These are phyloP conservation scores for Kodamaea arcana DNA, from an alignment of 1,139 yeast genomes.

Conservation along the genomic window DNA sequence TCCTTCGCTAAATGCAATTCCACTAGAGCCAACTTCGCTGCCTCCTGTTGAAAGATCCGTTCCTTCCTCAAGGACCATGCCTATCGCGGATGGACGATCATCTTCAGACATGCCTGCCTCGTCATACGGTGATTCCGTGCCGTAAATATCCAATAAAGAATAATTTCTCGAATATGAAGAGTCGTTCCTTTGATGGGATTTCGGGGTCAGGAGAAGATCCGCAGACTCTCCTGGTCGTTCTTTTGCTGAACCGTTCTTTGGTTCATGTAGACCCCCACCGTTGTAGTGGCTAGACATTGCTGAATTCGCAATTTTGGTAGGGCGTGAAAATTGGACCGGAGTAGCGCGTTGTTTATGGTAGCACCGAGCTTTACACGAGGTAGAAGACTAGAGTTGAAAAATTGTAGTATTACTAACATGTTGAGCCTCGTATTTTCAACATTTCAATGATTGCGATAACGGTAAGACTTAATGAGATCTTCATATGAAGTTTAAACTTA, in stretches of 20 bases:
- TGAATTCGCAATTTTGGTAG: background rate
- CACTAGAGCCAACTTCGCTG: background rate
- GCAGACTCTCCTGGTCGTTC: background rate
- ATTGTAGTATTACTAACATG: too few species aligned
- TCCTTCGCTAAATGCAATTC: background rate
- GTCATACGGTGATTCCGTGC: slow-evolving; percentile 15
- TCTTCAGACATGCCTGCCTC: slow-evolving; percentile 6
- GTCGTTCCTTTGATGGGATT: slow-evolving; percentile 20
- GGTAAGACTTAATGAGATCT: too few species aligned
- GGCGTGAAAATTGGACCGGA: background rate
- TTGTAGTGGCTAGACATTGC: slow-evolving; percentile 1
- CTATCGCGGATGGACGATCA: background rate
- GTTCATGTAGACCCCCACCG: background rate
- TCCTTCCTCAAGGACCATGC: background rate
- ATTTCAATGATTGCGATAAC: too few species aligned
- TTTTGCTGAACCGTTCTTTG: background rate
- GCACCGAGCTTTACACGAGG: too few species aligned
- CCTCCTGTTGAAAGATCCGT: background rate
- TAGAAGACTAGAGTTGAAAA: too few species aligned
- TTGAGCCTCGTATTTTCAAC: too few species aligned
- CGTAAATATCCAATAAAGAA: slow-evolving; percentile 21
- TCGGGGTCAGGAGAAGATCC: slow-evolving; percentile 10
- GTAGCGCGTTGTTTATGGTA: too few species aligned
- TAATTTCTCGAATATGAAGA: slow-evolving; percentile 36
- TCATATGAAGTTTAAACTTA: too few species aligned